Conservation (phyloP, 768 basidiomycete species). For the Atractiella rhizophila region DNA sequence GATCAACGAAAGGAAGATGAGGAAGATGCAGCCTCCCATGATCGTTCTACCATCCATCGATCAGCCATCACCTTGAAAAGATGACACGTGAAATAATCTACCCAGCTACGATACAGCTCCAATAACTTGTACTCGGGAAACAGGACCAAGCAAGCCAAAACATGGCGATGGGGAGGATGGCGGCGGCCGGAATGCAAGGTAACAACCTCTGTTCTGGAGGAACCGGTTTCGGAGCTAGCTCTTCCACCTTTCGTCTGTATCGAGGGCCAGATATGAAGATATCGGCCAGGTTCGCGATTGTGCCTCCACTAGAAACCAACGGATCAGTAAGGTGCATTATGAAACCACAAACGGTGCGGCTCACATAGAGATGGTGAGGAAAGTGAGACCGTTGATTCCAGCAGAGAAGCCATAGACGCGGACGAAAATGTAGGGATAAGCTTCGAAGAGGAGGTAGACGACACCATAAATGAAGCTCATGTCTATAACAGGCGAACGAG, state of each 20-base stretch:
- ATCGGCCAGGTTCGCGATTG: not conserved
- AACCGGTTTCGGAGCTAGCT: slow-evolving; percentile 4
- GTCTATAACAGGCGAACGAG: too few species aligned
- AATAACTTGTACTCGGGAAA: not conserved
- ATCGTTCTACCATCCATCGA: too few species aligned
- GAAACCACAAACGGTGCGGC: slow-evolving; percentile 7
- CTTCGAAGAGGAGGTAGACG: slow-evolving; percentile 19
- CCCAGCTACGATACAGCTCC: slow-evolving; percentile 5
- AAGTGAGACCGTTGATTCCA: slow-evolving; percentile 15
- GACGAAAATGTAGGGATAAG: slow-evolving; percentile 18
- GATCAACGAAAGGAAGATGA: slow-evolving; percentile 11
- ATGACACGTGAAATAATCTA: too few species aligned
- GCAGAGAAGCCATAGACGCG: slow-evolving; percentile 17
- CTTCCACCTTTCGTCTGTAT: slow-evolving; percentile 7
- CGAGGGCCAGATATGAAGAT: slow-evolving; percentile 7
- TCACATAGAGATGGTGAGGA: slow-evolving; percentile 16
- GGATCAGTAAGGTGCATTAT: slow-evolving; percentile 1
- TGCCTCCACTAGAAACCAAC: too few species aligned
- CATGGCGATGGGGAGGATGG: slow-evolving; percentile 11
- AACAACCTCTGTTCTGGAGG: slow-evolving; percentile 17
- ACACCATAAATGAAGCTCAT: slow-evolving; percentile 12
- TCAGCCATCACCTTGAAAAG: too few species aligned
- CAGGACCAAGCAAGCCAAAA: slow-evolving; percentile 11
- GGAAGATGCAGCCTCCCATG: slow-evolving; percentile 7
- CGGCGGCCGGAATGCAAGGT: slow-evolving; percentile 6